Evolutionary conservation across 2,329 filamentous ascomycete genomes (phyloP).

Genomic region (Sporothrix phasma): DNA sequence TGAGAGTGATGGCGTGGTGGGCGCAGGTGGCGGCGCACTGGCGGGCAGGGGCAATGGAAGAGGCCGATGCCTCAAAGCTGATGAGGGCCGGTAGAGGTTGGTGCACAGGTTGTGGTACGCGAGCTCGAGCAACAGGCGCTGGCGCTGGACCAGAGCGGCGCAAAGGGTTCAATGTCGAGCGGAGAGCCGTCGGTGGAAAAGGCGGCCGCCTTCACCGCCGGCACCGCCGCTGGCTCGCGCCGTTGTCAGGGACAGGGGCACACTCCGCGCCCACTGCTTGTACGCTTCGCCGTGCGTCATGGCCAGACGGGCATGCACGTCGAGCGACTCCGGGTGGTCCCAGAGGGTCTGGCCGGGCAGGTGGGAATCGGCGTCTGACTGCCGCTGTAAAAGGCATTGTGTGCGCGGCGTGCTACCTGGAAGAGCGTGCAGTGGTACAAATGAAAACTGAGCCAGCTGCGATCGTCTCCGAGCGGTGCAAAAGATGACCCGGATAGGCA

Average conservation of each 20-base stretch:
- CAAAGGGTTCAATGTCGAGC: slow-evolving; percentile 4
- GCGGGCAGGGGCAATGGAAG: background rate
- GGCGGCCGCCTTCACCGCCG: background rate
- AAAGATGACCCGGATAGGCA: background rate
- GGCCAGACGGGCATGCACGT: background rate
- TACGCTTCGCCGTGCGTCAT: background rate
- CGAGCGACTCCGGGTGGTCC: background rate
- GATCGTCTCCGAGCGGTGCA: slow-evolving; percentile 7
- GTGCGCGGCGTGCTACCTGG: background rate
- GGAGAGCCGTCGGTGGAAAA: background rate
- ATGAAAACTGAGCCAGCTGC: slow-evolving; percentile 8
- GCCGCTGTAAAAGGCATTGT: background rate
- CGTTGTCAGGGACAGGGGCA: background rate
- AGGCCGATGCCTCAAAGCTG: background rate
- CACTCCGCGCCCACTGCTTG: background rate
- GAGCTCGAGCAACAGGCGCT: background rate
- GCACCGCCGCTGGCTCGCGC: background rate
- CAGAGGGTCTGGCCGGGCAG: background rate
- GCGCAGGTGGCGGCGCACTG: background rate
- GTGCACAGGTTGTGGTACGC: slow-evolving; percentile 5
- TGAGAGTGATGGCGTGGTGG: slow-evolving; percentile 1
- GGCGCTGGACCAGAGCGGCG: slow-evolving; percentile 4
- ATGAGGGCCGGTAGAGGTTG: slow-evolving; percentile 8
- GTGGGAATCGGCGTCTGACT: background rate
- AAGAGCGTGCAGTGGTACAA: background rate